Evolutionary conservation across 169 alveolate species (phyloP).

Genomic region (Plasmodium inui): DNA sequence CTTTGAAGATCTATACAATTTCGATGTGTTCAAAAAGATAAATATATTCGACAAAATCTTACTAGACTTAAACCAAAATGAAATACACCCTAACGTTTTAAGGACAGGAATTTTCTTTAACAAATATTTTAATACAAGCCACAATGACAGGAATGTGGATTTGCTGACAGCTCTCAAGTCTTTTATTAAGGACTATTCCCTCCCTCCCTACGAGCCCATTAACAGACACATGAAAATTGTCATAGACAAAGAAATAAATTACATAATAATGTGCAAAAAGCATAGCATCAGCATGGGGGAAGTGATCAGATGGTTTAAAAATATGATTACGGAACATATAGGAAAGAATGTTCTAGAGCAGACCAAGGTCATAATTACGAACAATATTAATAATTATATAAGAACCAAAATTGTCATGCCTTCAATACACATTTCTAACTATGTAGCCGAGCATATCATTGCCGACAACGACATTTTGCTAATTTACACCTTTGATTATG

Average conservation of each 20-base stretch:
- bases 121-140: slow-evolving; percentile 73
- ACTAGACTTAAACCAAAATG: slow-evolving; percentile 75
- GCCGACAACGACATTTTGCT: slow-evolving; percentile 35
- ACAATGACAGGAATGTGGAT: slow-evolving; percentile 79
- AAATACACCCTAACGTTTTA: slow-evolving; percentile 79
- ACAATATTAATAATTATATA: slow-evolving; percentile 70
- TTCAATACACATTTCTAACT: slow-evolving; percentile 60
- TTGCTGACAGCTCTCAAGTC: slow-evolving; percentile 78
- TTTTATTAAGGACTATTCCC: slow-evolving; percentile 79
- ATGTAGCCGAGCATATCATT: slow-evolving; percentile 52
- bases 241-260: slow-evolving; percentile 78
- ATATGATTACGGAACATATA: slow-evolving; percentile 63
- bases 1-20: slow-evolving; percentile 39
- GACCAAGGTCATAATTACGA: slow-evolving; percentile 54
- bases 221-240: slow-evolving; percentile 78
- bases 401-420: slow-evolving; percentile 72
- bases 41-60: slow-evolving; percentile 69
- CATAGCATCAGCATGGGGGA: slow-evolving; percentile 84
- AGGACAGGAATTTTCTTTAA: slow-evolving; percentile 81
- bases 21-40: slow-evolving; percentile 56
- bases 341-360: slow-evolving; percentile 56
- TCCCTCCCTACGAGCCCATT: slow-evolving; percentile 81
- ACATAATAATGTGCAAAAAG: slow-evolving; percentile 79
- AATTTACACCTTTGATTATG: slow-evolving; percentile 75
- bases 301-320: slow-evolving; percentile 81